Conservation (phyloP, 2,329 filamentous ascomycete genomes). For the Lecanosticta acicola region DNA sequence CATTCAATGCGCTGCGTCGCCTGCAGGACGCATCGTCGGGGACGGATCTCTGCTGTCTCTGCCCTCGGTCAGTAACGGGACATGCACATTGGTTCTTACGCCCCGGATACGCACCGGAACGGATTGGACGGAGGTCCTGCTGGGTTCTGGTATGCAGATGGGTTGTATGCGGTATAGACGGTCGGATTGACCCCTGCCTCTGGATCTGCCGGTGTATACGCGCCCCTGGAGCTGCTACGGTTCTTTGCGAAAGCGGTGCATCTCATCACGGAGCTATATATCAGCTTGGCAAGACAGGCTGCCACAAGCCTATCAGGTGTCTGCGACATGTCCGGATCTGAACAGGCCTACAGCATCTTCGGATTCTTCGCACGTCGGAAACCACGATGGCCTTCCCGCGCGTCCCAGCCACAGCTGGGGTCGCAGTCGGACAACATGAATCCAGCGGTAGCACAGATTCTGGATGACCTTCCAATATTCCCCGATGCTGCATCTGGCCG, state of each 20-base stretch:
- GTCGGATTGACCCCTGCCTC: slow-evolving; percentile 14
- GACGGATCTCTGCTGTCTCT: slow-evolving; percentile 16
- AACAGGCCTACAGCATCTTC: too few species aligned
- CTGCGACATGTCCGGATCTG: too few species aligned
- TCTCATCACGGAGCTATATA: slow-evolving; percentile 37
- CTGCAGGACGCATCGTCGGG: slow-evolving; percentile 8
- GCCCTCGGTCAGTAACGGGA: slow-evolving; percentile 7
- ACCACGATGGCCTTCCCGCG: too few species aligned
- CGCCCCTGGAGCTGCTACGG: slow-evolving; percentile 21
- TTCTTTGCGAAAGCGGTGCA: slow-evolving; percentile 34
- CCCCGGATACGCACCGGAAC: slow-evolving; percentile 16
- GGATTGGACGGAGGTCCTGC: slow-evolving; percentile 15
- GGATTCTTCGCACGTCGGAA: too few species aligned
- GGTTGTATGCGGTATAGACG: slow-evolving; percentile 17
- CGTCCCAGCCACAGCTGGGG: too few species aligned
- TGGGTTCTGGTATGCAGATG: slow-evolving; percentile 7
- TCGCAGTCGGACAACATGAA: neutral
- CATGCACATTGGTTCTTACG: slow-evolving; percentile 1
- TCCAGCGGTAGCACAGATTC: too few species aligned
- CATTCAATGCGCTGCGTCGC: too few species aligned
- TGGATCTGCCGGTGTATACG: slow-evolving; percentile 18
- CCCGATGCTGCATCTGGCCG: slow-evolving; percentile 4
- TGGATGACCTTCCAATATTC: too few species aligned
- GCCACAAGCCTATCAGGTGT: slow-evolving; percentile 27
- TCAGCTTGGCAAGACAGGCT: slow-evolving; percentile 35